phyloP scores from a whole-genome alignment of 805 yeast species.

The Debaryomyces hansenii region DNA sequence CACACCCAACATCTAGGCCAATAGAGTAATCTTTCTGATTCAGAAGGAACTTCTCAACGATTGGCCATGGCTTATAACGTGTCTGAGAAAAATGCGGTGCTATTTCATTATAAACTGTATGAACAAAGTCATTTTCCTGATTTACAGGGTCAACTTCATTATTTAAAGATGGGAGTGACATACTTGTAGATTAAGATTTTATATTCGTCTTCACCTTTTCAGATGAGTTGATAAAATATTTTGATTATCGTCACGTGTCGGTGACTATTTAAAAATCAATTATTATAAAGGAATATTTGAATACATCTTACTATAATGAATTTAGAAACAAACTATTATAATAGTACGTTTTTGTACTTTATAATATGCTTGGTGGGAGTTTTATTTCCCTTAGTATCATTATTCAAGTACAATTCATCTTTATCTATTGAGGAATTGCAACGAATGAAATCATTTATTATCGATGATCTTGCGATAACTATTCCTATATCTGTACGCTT shows the following conservation, averaged over 20 bases:
- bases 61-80: conserved; percentile 96
- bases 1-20: conserved; percentile 96
- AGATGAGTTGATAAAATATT: conserved; percentile 2
- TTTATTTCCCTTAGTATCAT: not conserved
- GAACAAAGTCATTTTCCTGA: conserved; percentile 80
- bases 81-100: conserved; percentile 94
- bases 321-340: too few relatives aligned
- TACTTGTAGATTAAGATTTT: conserved; percentile 1
- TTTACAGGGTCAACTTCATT: conserved; percentile 43
- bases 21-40: conserved; percentile 52
- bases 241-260: not conserved
- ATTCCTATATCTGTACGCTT: conserved; percentile 25
- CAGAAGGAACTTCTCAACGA: conserved; percentile 70
- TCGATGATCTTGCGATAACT: conserved; percentile 10
- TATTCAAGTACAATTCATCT: not conserved
- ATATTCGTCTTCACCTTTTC: too few relatives aligned
- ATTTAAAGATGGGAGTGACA: conserved; percentile 32
- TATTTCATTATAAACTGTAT: conserved; percentile 88
- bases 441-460: not conserved
- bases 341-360: not conserved
- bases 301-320: too few relatives aligned
- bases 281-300: too few relatives aligned
- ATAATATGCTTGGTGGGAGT: not conserved
- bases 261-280: too few relatives aligned
- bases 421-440: not conserved